Conservation (phyloP, 106 monocot genomes). For the Acorus gramineus region DNA sequence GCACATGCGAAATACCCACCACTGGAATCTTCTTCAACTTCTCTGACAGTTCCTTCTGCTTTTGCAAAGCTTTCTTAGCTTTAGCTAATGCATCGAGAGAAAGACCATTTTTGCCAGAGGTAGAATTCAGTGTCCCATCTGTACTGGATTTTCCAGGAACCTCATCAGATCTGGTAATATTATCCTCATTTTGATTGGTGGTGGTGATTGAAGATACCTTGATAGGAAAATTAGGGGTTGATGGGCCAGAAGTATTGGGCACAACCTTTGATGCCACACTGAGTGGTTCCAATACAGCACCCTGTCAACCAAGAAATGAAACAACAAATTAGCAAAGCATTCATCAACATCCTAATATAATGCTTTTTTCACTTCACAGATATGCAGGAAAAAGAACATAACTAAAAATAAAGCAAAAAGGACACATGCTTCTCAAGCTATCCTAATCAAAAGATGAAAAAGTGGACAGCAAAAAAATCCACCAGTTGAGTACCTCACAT, state of each 20-base stretch:
- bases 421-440: no score
- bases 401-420: no score
- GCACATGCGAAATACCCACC: slow-evolving; percentile 26
- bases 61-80: slow-evolving; percentile 93
- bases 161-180: slow-evolving; percentile 98
- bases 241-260: slow-evolving; percentile 19
- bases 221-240: slow-evolving; percentile 28
- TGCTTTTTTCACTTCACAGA: no score
- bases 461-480: no score
- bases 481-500: no score
- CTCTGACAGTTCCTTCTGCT: slow-evolving; percentile 81
- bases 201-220: slow-evolving; percentile 97
- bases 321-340: neutral
- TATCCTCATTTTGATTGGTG: slow-evolving; percentile 99
- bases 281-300: slow-evolving; percentile 33
- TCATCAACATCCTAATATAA: no score
- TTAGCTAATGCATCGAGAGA: slow-evolving; percentile 98
- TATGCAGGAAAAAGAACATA: no score
- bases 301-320: slow-evolving; percentile 17
- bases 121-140: slow-evolving; percentile 64
- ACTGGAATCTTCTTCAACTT: slow-evolving; percentile 85
- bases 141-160: slow-evolving; percentile 99
- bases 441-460: no score
- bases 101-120: slow-evolving; percentile 50
- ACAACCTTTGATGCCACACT: slow-evolving; percentile 23